phyloP scores from a whole-genome alignment of 225 moss, liverwort and hornwort genomes.

The Sphagnum tenellum region DNA sequence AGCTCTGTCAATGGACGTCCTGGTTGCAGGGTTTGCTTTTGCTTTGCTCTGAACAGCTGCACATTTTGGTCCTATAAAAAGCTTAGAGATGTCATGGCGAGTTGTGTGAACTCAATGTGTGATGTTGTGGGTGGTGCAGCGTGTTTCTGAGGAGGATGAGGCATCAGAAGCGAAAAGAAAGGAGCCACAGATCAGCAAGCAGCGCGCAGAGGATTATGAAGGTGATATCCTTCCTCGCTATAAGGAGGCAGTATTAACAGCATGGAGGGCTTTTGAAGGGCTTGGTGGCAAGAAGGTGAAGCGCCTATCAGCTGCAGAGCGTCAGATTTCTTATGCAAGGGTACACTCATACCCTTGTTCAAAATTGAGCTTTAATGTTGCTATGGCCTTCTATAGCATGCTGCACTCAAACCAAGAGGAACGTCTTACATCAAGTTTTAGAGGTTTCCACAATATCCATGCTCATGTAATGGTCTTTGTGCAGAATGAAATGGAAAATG shows the following conservation, averaged over 20 bases:
- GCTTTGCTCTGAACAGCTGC: no score
- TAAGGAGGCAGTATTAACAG: slow-evolving; percentile 73
- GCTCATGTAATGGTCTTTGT: neutral
- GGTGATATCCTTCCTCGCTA: slow-evolving; percentile 78
- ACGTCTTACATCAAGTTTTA: no score
- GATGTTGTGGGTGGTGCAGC: slow-evolving; percentile 28
- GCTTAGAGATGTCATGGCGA: no score
- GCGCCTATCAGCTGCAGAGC: slow-evolving; percentile 8
- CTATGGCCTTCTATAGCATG: no score
- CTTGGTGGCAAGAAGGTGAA: slow-evolving; percentile 19
- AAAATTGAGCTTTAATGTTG: no score
- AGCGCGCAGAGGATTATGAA: slow-evolving; percentile 65
- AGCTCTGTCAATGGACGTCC: neutral
- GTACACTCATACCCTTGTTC: no score
- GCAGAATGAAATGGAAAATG: slow-evolving; percentile 1
- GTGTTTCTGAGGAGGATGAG: slow-evolving; percentile 94
- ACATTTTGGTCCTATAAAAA: no score
- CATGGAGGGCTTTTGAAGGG: slow-evolving; percentile 76
- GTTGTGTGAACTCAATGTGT: neutral
- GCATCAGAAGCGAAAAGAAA: slow-evolving; percentile 22
- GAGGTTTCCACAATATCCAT: no score
- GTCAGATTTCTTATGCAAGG: no score
- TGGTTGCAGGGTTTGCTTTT: neutral
- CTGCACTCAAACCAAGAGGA: no score
- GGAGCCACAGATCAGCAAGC: slow-evolving; percentile 38